Conservation (phyloP, 768 basidiomycete genomes). For the Termitomyces sp. region DNA sequence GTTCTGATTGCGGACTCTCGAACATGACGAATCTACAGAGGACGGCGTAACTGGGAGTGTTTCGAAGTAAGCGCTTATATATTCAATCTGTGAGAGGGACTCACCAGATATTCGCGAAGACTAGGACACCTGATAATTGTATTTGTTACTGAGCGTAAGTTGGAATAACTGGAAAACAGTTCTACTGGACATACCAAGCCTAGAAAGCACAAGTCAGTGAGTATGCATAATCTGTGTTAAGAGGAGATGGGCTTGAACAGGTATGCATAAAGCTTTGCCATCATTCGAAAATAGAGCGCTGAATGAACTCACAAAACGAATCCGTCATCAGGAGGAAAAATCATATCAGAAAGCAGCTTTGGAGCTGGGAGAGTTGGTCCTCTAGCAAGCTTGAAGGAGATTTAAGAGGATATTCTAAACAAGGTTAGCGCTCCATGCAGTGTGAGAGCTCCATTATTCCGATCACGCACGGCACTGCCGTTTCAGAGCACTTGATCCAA, state of each 20-base stretch:
- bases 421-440: not conserved
- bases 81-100: not conserved
- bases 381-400: no score
- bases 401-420: not conserved
- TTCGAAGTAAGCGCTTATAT: not conserved
- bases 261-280: not conserved
- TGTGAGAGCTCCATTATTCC: not conserved
- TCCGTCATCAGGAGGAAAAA: not conserved
- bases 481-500: not conserved
- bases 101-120: conserved; percentile 13
- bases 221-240: not conserved
- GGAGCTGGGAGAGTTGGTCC: not conserved
- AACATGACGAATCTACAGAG: conserved; percentile 6
- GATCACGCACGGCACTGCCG: not conserved
- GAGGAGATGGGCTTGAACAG: not conserved
- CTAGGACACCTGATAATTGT: not conserved
- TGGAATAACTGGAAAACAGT: not conserved
- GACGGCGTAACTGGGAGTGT: conserved; percentile 7
- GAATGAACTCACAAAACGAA: conserved; percentile 1
- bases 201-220: not conserved
- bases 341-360: not conserved
- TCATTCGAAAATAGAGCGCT: not conserved
- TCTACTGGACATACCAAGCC: conserved; percentile 1
- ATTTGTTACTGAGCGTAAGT: not conserved
- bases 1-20: not conserved